Percentiles rank a stretch among this genome's conserved stretches.
Conservation (phyloP, 106 monocot genomes). For the Ottelia alismoides region DNA sequence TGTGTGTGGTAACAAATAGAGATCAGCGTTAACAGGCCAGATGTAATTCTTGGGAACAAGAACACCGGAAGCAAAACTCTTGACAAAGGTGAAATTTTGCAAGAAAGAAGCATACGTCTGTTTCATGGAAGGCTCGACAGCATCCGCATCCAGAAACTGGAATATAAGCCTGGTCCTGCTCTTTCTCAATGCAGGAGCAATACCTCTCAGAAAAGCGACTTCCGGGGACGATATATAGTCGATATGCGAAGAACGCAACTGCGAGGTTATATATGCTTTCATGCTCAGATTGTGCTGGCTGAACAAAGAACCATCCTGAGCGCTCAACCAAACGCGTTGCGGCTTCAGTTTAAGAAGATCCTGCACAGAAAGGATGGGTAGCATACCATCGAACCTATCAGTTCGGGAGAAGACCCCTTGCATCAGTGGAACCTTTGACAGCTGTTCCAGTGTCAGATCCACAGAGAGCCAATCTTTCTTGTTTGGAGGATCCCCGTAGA, state of each 20-base stretch:
- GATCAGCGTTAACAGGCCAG: conserved; percentile 42
- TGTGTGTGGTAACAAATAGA: conserved; percentile 32
- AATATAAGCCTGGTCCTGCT: conserved; percentile 5
- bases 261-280: conserved; percentile 38
- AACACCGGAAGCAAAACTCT: conserved; percentile 73
- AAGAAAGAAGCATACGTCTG: conserved; percentile 26
- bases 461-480: neutral
- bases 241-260: conserved; percentile 22
- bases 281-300: conserved; percentile 70
- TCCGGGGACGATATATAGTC: conserved; percentile 62
- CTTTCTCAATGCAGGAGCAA: conserved; percentile 1
- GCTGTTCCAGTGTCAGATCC: neutral
- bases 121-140: conserved; percentile 3
- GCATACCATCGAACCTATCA: conserved; percentile 20
- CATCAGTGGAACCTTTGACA: conserved; percentile 14
- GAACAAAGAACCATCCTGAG: conserved; percentile 84
- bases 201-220: conserved; percentile 2
- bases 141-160: conserved; percentile 1
- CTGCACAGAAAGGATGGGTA: conserved; percentile 35
- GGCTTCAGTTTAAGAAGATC: conserved; percentile 27
- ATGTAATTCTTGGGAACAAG: conserved; percentile 83
- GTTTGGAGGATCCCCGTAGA: neutral
- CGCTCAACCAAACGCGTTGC: conserved; percentile 69
- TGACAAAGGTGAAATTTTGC: conserved; percentile 36
- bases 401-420: conserved; percentile 37